These are phyloP conservation scores for Thecaphora frezii DNA, from an alignment of 1,284 basidiomycete species.

Conservation along the genomic window DNA sequence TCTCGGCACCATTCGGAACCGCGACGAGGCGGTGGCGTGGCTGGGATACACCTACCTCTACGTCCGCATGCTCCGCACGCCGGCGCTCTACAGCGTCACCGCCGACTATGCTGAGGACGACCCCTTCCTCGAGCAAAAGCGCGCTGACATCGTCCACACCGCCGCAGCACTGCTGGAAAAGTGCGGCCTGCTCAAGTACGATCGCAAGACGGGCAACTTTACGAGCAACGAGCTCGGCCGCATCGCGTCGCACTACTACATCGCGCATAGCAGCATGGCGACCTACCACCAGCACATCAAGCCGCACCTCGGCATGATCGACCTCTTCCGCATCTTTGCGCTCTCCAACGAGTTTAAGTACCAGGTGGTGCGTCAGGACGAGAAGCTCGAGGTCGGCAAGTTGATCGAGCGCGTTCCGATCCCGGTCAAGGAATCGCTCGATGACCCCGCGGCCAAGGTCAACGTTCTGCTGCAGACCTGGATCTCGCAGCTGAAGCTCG, in stretches of 20 bases:
- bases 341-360: slow-evolving; percentile 96
- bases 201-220: slow-evolving; percentile 69
- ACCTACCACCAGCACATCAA: slow-evolving; percentile 83
- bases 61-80: slow-evolving; percentile 92
- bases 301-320: slow-evolving; percentile 87
- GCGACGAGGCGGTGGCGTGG: slow-evolving; percentile 88
- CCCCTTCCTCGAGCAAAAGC: slow-evolving; percentile 74
- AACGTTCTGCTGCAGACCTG: slow-evolving; percentile 92
- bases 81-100: slow-evolving; percentile 81
- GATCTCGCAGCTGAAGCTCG: slow-evolving; percentile 77
- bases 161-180: slow-evolving; percentile 74
- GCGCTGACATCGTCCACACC: slow-evolving; percentile 71
- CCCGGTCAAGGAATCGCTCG: slow-evolving; percentile 69
- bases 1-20: slow-evolving; percentile 87
- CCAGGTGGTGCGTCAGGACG: slow-evolving; percentile 87
- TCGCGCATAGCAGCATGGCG: slow-evolving; percentile 82
- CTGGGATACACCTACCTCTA: slow-evolving; percentile 96
- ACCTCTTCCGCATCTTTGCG: slow-evolving; percentile 81
- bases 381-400: slow-evolving; percentile 77
- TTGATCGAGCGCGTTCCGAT: slow-evolving; percentile 66
- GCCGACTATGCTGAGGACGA: slow-evolving; percentile 75
- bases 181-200: slow-evolving; percentile 81
- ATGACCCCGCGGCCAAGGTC: slow-evolving; percentile 84
- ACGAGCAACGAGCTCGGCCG: slow-evolving; percentile 83
- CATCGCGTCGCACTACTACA: slow-evolving; percentile 96